A percentile compares a stretch with the other conserved stretches of the same genome.
Conservation (phyloP, 352 stramenopile species). For the Phytophthora ramorum region DNA sequence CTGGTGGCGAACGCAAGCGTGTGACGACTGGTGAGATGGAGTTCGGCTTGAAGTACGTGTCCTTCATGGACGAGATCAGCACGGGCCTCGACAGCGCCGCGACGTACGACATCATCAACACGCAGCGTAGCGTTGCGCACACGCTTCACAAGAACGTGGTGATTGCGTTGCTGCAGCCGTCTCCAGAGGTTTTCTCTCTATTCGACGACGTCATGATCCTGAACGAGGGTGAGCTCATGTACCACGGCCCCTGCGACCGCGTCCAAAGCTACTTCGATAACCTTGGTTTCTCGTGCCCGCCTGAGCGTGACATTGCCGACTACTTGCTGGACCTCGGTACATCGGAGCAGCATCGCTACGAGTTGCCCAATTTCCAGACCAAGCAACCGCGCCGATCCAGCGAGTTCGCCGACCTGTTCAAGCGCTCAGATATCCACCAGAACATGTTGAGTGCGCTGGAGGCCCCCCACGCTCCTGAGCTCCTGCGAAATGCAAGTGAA, state of each 20-base stretch:
- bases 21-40: constrained; percentile 41
- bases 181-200: constrained; percentile 89
- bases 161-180: constrained; percentile 81
- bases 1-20: constrained; percentile 60
- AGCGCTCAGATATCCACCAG: background rate
- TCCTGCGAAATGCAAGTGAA: constrained; percentile 21
- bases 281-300: constrained; percentile 43
- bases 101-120: constrained; percentile 42
- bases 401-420: background rate
- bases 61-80: constrained; percentile 89
- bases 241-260: constrained; percentile 35
- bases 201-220: constrained; percentile 67
- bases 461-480: background rate
- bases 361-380: constrained; percentile 7
- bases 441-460: background rate
- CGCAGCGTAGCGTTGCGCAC: constrained; percentile 26
- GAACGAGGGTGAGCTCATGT: too few species aligned
- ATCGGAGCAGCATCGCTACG: constrained; percentile 33
- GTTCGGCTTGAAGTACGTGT: constrained; percentile 56
- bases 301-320: constrained; percentile 38
- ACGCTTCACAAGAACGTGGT: constrained; percentile 41
- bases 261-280: constrained; percentile 42
- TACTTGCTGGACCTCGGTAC: constrained; percentile 39
- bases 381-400: constrained; percentile 15
- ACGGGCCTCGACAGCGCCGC: constrained; percentile 84